These are phyloP conservation scores for Talaromyces sp. DNA, from an alignment of 2,329 filamentous ascomycete species.

Conservation along the genomic window DNA sequence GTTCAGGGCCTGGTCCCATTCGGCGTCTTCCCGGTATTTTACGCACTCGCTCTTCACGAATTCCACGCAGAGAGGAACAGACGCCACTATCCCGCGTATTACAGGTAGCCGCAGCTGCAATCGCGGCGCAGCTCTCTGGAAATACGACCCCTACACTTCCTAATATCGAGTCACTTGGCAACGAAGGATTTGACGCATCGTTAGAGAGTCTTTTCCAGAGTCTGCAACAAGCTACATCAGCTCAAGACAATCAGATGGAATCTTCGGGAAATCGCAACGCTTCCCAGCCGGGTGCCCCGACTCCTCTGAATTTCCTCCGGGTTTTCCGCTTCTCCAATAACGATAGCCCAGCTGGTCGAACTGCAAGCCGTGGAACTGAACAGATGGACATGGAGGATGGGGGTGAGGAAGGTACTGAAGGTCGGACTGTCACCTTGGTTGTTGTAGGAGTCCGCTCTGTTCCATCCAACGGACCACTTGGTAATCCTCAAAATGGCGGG, in stretches of 20 bases:
- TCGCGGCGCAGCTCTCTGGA: constrained; percentile 63
- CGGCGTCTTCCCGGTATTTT: constrained; percentile 43
- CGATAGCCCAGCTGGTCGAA: constrained; percentile 30
- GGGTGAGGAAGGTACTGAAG: constrained; percentile 33
- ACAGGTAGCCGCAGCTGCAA: constrained; percentile 61
- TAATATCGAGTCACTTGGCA: constrained; percentile 53
- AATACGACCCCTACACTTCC: constrained; percentile 54
- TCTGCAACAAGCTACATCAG: constrained; percentile 60
- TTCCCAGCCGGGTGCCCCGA: constrained; percentile 43
- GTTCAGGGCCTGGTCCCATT: constrained; percentile 31
- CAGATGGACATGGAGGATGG: constrained; percentile 43
- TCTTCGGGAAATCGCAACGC: constrained; percentile 35
- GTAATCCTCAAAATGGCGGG: constrained; percentile 44
- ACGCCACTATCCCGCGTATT: constrained; percentile 60
- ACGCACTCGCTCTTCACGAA: constrained; percentile 53
- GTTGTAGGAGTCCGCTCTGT: constrained; percentile 68
- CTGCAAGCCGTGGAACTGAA: constrained; percentile 28
- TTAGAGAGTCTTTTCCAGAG: constrained; percentile 63
- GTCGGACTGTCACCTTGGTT: constrained; percentile 64
- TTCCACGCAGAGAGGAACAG: constrained; percentile 57
- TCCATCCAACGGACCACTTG: constrained; percentile 48
- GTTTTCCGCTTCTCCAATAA: constrained; percentile 65
- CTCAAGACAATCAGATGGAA: constrained; percentile 45
- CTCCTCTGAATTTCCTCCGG: constrained; percentile 64
- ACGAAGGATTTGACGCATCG: constrained; percentile 58